Percentiles rank a stretch among this genome's conserved stretches.
These are phyloP conservation scores for Xylaria sp. DNA, from an alignment of 2,329 filamentous ascomycete species.

Conservation along the genomic window DNA sequence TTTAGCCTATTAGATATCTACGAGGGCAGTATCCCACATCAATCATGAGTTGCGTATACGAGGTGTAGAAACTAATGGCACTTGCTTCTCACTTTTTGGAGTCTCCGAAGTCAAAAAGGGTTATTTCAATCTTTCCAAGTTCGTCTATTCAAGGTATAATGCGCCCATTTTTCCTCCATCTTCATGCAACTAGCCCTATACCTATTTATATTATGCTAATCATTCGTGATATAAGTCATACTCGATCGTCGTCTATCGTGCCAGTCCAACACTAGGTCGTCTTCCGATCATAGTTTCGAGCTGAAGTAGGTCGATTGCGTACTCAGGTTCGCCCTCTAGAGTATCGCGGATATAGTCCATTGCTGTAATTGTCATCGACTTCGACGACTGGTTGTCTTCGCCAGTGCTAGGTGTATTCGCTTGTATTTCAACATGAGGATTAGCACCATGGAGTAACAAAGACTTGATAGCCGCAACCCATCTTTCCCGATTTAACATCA, in stretches of 20 bases:
- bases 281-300: constrained; percentile 47
- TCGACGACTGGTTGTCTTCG: constrained; percentile 41
- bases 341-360: constrained; percentile 48
- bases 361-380: constrained; percentile 42
- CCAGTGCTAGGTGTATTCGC: constrained; percentile 38
- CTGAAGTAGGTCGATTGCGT: constrained; percentile 47
- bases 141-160: constrained; percentile 24
- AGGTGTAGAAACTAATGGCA: no score
- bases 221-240: constrained; percentile 26
- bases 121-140: background rate
- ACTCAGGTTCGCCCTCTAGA: constrained; percentile 49
- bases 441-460: constrained; percentile 46
- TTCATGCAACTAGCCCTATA: constrained; percentile 18
- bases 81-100: no score
- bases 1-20: no score
- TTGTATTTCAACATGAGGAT: constrained; percentile 45
- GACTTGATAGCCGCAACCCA: constrained; percentile 49
- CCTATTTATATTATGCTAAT: constrained; percentile 21
- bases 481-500: constrained; percentile 47
- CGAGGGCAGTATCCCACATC: no score
- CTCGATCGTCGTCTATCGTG: constrained; percentile 34
- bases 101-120: background rate
- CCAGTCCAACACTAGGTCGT: constrained; percentile 45
- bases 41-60: no score
- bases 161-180: constrained; percentile 21